A percentile compares a stretch with the other conserved stretches of the same genome.
phyloP scores from a whole-genome alignment of 176 grass and related monocot species.

The Oryza longistaminata region DNA sequence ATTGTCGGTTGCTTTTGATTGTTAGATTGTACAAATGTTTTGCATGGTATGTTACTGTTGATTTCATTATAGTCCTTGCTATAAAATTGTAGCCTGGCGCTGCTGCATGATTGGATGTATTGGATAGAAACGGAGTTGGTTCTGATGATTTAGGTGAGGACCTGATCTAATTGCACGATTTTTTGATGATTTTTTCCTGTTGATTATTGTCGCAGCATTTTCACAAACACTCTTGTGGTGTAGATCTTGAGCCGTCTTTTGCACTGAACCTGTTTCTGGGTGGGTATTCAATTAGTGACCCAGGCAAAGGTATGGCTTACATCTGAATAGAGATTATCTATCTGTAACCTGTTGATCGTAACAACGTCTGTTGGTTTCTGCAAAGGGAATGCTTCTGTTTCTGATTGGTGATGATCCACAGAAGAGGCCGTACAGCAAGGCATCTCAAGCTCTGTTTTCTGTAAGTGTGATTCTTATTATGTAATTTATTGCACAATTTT shows the following conservation, averaged over 20 bases:
- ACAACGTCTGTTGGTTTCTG: background rate
- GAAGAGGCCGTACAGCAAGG: constrained; percentile 48
- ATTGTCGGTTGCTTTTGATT: too few relatives aligned
- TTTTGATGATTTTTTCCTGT: too few relatives aligned
- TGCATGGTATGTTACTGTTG: too few relatives aligned
- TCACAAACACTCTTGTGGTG: background rate
- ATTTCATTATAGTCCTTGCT: too few relatives aligned
- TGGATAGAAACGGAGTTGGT: background rate
- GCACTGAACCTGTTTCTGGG: constrained; percentile 51
- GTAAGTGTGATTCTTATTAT: constrained; percentile 34
- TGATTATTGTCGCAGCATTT: background rate
- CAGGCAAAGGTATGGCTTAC: constrained; percentile 35
- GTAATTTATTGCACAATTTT: background rate
- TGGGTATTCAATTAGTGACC: constrained; percentile 49
- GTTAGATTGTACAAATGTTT: too few relatives aligned
- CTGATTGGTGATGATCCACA: constrained; percentile 44
- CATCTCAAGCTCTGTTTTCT: constrained; percentile 45
- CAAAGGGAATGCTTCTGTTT: constrained; percentile 50
- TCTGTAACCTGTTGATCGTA: background rate
- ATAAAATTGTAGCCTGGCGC: constrained; percentile 21
- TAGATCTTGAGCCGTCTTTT: constrained; percentile 54
- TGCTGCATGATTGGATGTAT: background rate
- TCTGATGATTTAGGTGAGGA: constrained; percentile 38
- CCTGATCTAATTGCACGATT: background rate
- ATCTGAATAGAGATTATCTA: background rate